Evolutionary conservation across 148 eudicot genomes (phyloP).

Genomic region (Cornus florida): DNA sequence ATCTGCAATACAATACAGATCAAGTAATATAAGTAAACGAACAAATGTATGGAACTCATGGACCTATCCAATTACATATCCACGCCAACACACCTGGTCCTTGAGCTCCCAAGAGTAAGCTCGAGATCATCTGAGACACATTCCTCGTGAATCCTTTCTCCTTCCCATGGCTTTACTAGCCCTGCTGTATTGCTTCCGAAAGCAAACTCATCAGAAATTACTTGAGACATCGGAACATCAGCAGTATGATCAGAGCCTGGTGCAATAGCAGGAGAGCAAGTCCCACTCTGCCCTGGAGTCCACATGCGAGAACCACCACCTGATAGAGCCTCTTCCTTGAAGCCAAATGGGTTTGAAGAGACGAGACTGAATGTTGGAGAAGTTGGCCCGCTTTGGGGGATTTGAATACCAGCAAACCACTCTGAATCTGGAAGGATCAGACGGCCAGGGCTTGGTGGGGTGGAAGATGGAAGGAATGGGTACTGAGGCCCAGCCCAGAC

Average conservation of each 20-base stretch:
- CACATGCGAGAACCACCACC: slow-evolving; percentile 51
- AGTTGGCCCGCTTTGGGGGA: slow-evolving; percentile 39
- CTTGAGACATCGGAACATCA: slow-evolving; percentile 51
- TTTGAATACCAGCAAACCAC: slow-evolving; percentile 46
- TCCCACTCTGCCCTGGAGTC: slow-evolving; percentile 83
- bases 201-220: slow-evolving; percentile 58
- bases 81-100: slow-evolving; percentile 39
- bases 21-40: background rate
- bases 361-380: slow-evolving; percentile 74
- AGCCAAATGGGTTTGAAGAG: slow-evolving; percentile 60
- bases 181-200: slow-evolving; percentile 49
- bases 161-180: slow-evolving; percentile 74
- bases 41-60: too few relatives aligned
- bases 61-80: background rate
- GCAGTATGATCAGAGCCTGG: slow-evolving; percentile 48
- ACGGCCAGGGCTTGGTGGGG: slow-evolving; percentile 64
- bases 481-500: slow-evolving; percentile 35
- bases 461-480: slow-evolving; percentile 46
- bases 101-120: slow-evolving; percentile 76
- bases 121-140: slow-evolving; percentile 64
- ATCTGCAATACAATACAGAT: slow-evolving; percentile 15
- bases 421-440: slow-evolving; percentile 39
- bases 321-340: slow-evolving; percentile 31
- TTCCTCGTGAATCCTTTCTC: slow-evolving; percentile 77
- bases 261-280: slow-evolving; percentile 71